phyloP scores from a whole-genome alignment of 2,329 filamentous ascomycete species.

The Trichoderma sp. region DNA sequence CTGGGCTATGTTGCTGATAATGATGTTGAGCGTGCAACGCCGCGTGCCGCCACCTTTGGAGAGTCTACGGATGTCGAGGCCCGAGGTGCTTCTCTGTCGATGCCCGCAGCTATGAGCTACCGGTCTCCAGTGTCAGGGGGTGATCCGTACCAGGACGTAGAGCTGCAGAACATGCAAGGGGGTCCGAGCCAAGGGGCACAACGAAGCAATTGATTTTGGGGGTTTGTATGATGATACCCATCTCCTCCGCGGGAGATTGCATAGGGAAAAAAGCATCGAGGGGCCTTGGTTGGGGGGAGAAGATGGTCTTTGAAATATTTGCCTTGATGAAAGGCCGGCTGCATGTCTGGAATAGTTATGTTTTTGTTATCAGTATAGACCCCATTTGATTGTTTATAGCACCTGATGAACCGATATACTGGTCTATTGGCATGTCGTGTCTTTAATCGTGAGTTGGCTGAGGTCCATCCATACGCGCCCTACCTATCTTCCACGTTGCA shows the following conservation, averaged over 20 bases:
- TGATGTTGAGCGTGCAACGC: slow-evolving; percentile 32
- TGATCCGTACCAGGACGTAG: slow-evolving; percentile 40
- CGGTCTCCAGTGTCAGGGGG: slow-evolving; percentile 19
- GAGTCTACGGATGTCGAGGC: slow-evolving; percentile 36
- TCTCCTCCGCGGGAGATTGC: slow-evolving; percentile 3
- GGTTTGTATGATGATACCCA: slow-evolving; percentile 20
- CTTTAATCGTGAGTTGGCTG: no score
- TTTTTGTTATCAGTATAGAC: neutral
- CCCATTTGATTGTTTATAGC: neutral
- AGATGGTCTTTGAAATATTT: neutral
- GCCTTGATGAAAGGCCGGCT: neutral
- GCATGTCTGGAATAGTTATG: slow-evolving; percentile 2
- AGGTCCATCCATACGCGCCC: no score
- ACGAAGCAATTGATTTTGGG: slow-evolving; percentile 5
- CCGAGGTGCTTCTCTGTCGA: neutral
- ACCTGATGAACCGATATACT: neutral
- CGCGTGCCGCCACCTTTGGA: slow-evolving; percentile 33
- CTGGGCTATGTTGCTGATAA: slow-evolving; percentile 56
- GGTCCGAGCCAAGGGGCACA: slow-evolving; percentile 2
- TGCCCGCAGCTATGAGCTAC: slow-evolving; percentile 28
- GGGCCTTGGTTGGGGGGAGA: neutral
- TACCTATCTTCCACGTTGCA: no score
- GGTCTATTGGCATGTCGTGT: no score
- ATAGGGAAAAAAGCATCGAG: neutral
- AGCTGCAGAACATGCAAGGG: slow-evolving; percentile 35